phyloP scores from a whole-genome alignment of 2,329 filamentous ascomycete genomes.

The Fusarium newnesense region DNA sequence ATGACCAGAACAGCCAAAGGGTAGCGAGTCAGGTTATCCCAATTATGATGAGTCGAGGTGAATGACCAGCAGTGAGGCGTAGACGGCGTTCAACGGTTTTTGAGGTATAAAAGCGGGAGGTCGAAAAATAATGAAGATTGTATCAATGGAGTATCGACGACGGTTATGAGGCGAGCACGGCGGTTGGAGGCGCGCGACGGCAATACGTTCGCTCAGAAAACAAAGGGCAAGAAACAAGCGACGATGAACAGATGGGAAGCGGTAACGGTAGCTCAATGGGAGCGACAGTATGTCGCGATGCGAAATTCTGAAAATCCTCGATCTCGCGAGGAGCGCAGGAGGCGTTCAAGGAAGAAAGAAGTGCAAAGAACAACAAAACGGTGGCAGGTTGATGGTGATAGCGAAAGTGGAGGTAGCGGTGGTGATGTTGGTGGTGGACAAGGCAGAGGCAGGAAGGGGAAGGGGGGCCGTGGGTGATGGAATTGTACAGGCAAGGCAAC shows the following conservation, averaged over 20 bases:
- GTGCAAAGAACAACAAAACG: slow-evolving; percentile 33
- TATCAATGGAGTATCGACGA: slow-evolving; percentile 17
- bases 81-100: not conserved
- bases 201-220: slow-evolving; percentile 19
- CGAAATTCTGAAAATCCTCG: slow-evolving; percentile 14
- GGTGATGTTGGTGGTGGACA: slow-evolving; percentile 30
- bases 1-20: slow-evolving; percentile 10
- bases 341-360: slow-evolving; percentile 27
- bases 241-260: slow-evolving; percentile 8
- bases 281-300: slow-evolving; percentile 26
- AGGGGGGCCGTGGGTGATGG: slow-evolving; percentile 31
- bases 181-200: slow-evolving; percentile 25
- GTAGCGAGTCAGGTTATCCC: slow-evolving; percentile 12
- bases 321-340: slow-evolving; percentile 31
- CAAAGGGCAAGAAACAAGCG: slow-evolving; percentile 23
- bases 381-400: slow-evolving; percentile 38
- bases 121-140: slow-evolving; percentile 7
- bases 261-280: slow-evolving; percentile 29
- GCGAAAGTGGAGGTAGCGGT: slow-evolving; percentile 34
- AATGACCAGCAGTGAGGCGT: slow-evolving; percentile 1
- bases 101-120: slow-evolving; percentile 2
- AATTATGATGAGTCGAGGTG: slow-evolving; percentile 11
- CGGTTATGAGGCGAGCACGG: slow-evolving; percentile 15
- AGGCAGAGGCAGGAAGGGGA: slow-evolving; percentile 34
- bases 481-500: slow-evolving; percentile 36